Evolutionary conservation across 176 grass and related monocot genomes (phyloP).

Genomic region (Carex pumila): DNA sequence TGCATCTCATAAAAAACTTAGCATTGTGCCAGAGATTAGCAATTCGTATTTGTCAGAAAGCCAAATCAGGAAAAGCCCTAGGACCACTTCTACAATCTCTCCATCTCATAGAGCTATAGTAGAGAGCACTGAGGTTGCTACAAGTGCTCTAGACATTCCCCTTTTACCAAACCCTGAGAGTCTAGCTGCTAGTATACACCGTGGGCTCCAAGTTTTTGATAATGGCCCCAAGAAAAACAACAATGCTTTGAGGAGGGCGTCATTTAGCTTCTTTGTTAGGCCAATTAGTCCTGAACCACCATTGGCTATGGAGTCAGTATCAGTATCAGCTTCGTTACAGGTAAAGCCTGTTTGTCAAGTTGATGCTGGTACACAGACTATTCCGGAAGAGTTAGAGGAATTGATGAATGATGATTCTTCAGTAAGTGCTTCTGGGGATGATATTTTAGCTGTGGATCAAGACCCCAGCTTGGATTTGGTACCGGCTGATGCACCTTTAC

Average conservation of each 20-base stretch:
- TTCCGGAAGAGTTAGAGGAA: constrained; percentile 44
- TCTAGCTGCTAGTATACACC: constrained; percentile 72
- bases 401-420: constrained; percentile 38
- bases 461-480: constrained; percentile 47
- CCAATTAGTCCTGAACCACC: constrained; percentile 49
- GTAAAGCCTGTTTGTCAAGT: constrained; percentile 38
- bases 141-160: not conserved
- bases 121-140: constrained; percentile 2
- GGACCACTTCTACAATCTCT: constrained; percentile 32
- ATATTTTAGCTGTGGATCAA: constrained; percentile 4
- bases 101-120: constrained; percentile 31
- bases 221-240: constrained; percentile 40
- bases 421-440: constrained; percentile 27
- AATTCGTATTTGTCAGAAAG: constrained; percentile 20
- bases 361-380: constrained; percentile 76
- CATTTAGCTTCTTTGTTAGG: constrained; percentile 63
- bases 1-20: not conserved
- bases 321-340: not conserved
- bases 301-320: not conserved
- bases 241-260: constrained; percentile 60
- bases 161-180: constrained; percentile 1
- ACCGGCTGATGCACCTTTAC: constrained; percentile 35
- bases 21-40: constrained; percentile 22
- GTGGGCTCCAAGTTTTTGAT: constrained; percentile 74
- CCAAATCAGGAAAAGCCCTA: constrained; percentile 35